phyloP scores from a whole-genome alignment of 108 stramenopile genomes.

The Nitzschia palea region DNA sequence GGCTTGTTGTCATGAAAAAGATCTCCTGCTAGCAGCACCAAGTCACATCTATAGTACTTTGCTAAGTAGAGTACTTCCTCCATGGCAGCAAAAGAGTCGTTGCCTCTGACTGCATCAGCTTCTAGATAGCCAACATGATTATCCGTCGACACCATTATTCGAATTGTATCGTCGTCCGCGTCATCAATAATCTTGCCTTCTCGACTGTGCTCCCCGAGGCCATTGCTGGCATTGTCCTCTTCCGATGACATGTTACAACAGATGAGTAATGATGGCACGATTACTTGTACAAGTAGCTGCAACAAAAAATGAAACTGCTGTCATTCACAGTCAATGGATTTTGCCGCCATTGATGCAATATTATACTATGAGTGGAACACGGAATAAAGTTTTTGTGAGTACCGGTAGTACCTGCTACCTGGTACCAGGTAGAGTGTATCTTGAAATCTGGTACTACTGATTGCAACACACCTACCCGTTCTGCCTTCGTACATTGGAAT shows the following conservation, averaged over 20 bases:
- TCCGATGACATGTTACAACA: slow-evolving; percentile 7
- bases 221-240: not conserved
- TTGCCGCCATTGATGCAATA: no score
- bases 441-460: slow-evolving; percentile 98
- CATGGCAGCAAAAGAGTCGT: slow-evolving; percentile 94
- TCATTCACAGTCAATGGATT: no score
- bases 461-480: slow-evolving; percentile 80
- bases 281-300: no score
- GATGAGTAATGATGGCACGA: no score
- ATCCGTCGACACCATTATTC: slow-evolving; percentile 94
- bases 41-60: slow-evolving; percentile 69
- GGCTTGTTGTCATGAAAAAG: slow-evolving; percentile 99
- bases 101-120: slow-evolving; percentile 88
- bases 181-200: slow-evolving; percentile 5
- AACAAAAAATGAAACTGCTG: no score
- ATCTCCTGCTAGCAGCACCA: slow-evolving; percentile 93
- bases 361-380: no score
- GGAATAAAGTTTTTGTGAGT: no score
- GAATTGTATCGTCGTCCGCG: slow-evolving; percentile 66
- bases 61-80: slow-evolving; percentile 91
- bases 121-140: slow-evolving; percentile 95
- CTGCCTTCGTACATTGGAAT: slow-evolving; percentile 77
- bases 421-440: no score
- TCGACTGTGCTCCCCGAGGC: not conserved
- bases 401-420: no score